A percentile compares a stretch with the other conserved stretches of the same genome.
phyloP scores from a whole-genome alignment of 2,329 filamentous ascomycete species.

The Fusarium pininemorale region DNA sequence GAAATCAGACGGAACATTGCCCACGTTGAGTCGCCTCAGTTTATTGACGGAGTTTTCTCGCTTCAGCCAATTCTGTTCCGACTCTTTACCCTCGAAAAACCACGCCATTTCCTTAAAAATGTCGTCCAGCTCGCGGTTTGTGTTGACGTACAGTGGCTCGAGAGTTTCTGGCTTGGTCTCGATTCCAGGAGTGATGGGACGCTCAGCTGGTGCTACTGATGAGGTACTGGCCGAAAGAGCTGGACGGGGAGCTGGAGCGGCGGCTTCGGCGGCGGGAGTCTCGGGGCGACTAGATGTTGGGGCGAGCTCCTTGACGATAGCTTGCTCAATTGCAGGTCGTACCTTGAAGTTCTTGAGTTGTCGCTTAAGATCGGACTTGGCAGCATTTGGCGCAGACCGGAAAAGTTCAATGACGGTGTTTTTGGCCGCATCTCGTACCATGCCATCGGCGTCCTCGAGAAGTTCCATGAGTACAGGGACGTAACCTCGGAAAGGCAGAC shows the following conservation, averaged over 20 bases:
- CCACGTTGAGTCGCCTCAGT: slow-evolving; percentile 80
- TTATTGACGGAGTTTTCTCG: slow-evolving; percentile 84
- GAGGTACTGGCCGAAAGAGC: slow-evolving; percentile 63
- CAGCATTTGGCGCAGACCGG: slow-evolving; percentile 79
- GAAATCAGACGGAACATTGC: slow-evolving; percentile 84
- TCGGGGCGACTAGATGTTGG: slow-evolving; percentile 58
- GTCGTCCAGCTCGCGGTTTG: slow-evolving; percentile 87
- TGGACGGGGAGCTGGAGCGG: slow-evolving; percentile 51
- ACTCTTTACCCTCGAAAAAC: slow-evolving; percentile 87
- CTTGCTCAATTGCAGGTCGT: slow-evolving; percentile 83
- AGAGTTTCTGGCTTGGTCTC: slow-evolving; percentile 74
- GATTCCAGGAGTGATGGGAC: slow-evolving; percentile 68
- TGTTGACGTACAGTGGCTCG: slow-evolving; percentile 85
- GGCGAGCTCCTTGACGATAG: slow-evolving; percentile 79
- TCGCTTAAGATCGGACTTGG: slow-evolving; percentile 88
- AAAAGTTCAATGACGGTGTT: slow-evolving; percentile 87
- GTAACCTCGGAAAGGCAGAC: slow-evolving; percentile 82
- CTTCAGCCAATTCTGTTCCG: slow-evolving; percentile 89
- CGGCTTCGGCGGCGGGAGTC: slow-evolving; percentile 49
- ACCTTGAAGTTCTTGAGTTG: slow-evolving; percentile 87
- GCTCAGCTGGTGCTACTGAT: slow-evolving; percentile 56
- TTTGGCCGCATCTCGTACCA: slow-evolving; percentile 87
- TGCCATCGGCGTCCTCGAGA: slow-evolving; percentile 88
- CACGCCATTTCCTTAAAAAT: slow-evolving; percentile 82
- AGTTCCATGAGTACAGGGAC: slow-evolving; percentile 85